These are phyloP conservation scores for Euryodendron excelsum DNA, from an alignment of 148 eudicot species.

Conservation along the genomic window DNA sequence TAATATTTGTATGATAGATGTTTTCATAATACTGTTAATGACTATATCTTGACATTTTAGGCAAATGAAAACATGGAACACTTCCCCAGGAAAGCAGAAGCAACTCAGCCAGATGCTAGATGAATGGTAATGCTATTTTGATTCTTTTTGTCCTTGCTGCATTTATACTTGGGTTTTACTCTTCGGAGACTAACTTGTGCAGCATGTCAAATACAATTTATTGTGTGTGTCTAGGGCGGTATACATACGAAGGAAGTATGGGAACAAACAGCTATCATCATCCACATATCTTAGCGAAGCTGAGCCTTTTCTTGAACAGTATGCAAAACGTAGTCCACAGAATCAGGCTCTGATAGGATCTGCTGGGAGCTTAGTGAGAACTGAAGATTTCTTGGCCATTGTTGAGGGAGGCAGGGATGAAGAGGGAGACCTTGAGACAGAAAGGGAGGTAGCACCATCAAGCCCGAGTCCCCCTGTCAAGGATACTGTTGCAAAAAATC, in stretches of 20 bases:
- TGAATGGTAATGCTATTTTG: slow-evolving; percentile 62
- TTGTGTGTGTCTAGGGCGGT: slow-evolving; percentile 62
- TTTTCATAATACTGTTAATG: background rate
- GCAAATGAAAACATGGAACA: slow-evolving; percentile 94
- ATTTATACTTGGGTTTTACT: slow-evolving; percentile 1
- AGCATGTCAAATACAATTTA: slow-evolving; percentile 9
- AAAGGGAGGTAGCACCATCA: slow-evolving; percentile 42
- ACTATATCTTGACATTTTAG: slow-evolving; percentile 35
- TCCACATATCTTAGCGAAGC: slow-evolving; percentile 84
- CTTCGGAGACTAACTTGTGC: slow-evolving; percentile 1
- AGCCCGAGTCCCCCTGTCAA: slow-evolving; percentile 34
- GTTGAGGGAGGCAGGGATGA: slow-evolving; percentile 74
- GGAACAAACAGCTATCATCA: slow-evolving; percentile 57
- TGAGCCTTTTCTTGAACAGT: slow-evolving; percentile 92
- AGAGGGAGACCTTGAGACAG: slow-evolving; percentile 78
- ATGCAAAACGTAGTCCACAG: slow-evolving; percentile 77
- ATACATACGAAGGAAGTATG: slow-evolving; percentile 65
- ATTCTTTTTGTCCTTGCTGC: background rate
- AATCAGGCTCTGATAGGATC: slow-evolving; percentile 81
- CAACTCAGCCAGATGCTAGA: slow-evolving; percentile 83
- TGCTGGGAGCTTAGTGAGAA: slow-evolving; percentile 75
- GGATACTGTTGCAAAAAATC: slow-evolving; percentile 52
- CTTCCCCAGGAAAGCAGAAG: slow-evolving; percentile 72
- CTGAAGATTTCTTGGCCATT: slow-evolving; percentile 83
- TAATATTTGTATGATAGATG: background rate